These are phyloP conservation scores for Gossypium trilobum DNA, from an alignment of 441 rosid genomes.

Conservation along the genomic window DNA sequence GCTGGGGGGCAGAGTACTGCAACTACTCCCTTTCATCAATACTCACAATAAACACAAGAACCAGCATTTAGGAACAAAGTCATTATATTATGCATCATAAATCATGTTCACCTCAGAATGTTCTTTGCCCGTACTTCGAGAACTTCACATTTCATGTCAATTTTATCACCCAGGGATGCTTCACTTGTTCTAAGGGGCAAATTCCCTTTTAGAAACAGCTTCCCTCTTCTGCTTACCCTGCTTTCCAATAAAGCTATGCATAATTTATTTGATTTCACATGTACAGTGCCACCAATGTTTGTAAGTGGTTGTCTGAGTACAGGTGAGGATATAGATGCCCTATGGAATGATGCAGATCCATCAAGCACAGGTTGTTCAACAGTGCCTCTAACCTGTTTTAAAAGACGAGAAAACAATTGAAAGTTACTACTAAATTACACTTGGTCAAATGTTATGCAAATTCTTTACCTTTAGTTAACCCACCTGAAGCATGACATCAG, in stretches of 20 bases:
- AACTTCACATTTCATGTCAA: constrained; percentile 92
- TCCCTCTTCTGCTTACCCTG: constrained; percentile 88
- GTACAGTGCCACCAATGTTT: constrained; percentile 83
- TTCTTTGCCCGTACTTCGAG: constrained; percentile 94
- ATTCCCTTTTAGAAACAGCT: constrained; percentile 77
- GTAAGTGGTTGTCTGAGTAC: constrained; percentile 84
- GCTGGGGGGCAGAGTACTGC: not conserved
- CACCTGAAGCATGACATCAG: constrained; percentile 94
- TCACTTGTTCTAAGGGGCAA: constrained; percentile 82
- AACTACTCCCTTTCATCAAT: not conserved
- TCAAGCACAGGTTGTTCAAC: constrained; percentile 91
- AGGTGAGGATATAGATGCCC: constrained; percentile 88
- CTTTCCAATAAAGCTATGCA: constrained; percentile 79
- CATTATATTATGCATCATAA: not conserved
- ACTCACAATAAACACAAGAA: not conserved
- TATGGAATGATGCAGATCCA: constrained; percentile 86
- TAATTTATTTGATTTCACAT: constrained; percentile 82
- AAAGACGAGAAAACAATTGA: constrained; percentile 10
- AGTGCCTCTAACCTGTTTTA: constrained; percentile 83
- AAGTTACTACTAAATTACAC: constrained; percentile 12
- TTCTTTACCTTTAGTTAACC: constrained; percentile 9
- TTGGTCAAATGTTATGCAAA: not conserved
- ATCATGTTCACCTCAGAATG: constrained; percentile 50
- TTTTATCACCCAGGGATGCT: constrained; percentile 63
- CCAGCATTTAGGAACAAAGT: not conserved